Conservation (phyloP, 345 rosid species). For the Acer negundo region DNA sequence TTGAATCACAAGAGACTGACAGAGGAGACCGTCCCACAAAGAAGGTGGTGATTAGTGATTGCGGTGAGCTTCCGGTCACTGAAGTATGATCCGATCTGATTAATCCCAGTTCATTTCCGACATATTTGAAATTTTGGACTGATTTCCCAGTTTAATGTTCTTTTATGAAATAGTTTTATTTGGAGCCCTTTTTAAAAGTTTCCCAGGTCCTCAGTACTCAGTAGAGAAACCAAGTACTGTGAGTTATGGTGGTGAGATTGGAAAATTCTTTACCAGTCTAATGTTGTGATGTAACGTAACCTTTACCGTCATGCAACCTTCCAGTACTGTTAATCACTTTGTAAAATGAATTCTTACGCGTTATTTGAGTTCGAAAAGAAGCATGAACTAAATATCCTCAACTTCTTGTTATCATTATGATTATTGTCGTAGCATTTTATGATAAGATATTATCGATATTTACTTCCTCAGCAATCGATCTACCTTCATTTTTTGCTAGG, state of each 20-base stretch:
- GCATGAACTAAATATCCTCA: not conserved
- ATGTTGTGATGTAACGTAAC: not conserved
- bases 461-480: too few relatives aligned
- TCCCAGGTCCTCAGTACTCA: conserved; percentile 10
- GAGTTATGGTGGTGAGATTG: not conserved
- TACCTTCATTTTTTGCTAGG: too few relatives aligned
- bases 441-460: too few relatives aligned
- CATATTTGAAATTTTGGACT: conserved; percentile 1
- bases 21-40: conserved; percentile 94
- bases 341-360: not conserved
- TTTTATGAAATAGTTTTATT: conserved; percentile 2
- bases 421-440: not conserved
- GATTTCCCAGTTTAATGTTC: not conserved
- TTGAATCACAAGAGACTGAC: conserved; percentile 86
- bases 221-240: not conserved
- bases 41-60: conserved; percentile 80
- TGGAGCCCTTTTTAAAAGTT: not conserved
- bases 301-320: not conserved
- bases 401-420: not conserved
- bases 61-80: conserved; percentile 84
- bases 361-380: not conserved
- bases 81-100: conserved; percentile 36
- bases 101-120: not conserved
- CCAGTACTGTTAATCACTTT: not conserved
- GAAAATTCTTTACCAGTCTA: not conserved